Conservation (phyloP, 139 green algal species). For the Coelastrella sp. region DNA sequence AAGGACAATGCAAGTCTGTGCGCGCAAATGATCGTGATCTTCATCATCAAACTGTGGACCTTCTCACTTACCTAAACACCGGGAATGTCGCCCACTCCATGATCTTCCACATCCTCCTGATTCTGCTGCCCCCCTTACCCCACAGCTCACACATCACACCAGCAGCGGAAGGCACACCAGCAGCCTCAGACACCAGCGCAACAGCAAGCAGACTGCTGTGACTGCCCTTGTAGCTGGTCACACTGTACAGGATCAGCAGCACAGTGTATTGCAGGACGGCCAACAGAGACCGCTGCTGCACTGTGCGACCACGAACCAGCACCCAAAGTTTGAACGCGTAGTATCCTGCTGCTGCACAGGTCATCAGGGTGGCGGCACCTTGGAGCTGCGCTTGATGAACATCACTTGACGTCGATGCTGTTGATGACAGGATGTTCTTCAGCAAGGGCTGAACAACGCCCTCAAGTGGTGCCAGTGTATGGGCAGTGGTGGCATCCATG, state of each 20-base stretch:
- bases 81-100: constrained; percentile 21
- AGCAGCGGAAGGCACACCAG: constrained; percentile 1
- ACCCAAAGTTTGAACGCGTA: constrained; percentile 82
- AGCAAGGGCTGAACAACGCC: too few relatives aligned
- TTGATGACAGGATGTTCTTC: too few relatives aligned
- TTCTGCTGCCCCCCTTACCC: not conserved
- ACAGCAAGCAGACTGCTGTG: constrained; percentile 21
- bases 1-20: too few relatives aligned
- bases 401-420: too few relatives aligned
- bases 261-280: constrained; percentile 77
- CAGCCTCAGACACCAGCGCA: constrained; percentile 24
- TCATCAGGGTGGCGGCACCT: not conserved
- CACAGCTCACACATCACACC: not conserved
- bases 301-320: constrained; percentile 61
- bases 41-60: not conserved
- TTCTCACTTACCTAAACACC: constrained; percentile 14
- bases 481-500: too few relatives aligned
- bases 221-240: constrained; percentile 71
- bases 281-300: not conserved
- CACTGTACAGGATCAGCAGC: constrained; percentile 75
- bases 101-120: not conserved
- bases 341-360: constrained; percentile 67
- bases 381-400: not conserved
- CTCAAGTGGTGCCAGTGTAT: too few relatives aligned
- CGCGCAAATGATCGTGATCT: not conserved